These are phyloP conservation scores for Oryza coarctata DNA, from an alignment of 176 grass and related monocot species.

Conservation along the genomic window DNA sequence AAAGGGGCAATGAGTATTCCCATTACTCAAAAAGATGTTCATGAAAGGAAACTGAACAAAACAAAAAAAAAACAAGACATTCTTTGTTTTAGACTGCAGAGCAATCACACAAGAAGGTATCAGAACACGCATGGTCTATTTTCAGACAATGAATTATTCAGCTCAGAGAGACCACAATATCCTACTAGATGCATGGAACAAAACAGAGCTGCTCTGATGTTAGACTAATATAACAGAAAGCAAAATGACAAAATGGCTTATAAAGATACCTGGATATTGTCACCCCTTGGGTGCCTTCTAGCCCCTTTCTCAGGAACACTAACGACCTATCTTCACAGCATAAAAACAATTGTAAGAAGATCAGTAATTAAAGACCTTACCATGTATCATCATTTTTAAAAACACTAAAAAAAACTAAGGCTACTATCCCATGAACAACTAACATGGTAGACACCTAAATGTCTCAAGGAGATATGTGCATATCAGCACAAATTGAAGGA, in stretches of 20 bases:
- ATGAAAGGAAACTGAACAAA: not conserved
- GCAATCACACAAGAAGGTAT: not conserved
- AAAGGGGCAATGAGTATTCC: not conserved
- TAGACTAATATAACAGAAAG: not conserved
- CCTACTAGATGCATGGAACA: not conserved
- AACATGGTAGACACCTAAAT: not conserved
- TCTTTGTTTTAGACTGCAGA: not conserved
- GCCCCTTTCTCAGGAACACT: slow-evolving; percentile 87
- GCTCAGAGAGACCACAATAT: not conserved
- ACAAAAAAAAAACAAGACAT: not conserved
- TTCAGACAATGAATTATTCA: not conserved
- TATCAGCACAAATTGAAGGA: not conserved
- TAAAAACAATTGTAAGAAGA: slow-evolving; percentile 30
- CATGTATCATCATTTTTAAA: slow-evolving; percentile 3
- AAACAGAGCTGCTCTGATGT: not conserved
- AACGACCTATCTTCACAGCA: slow-evolving; percentile 61
- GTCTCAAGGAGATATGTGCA: not conserved
- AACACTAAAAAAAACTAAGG: not conserved
- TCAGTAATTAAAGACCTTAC: not conserved
- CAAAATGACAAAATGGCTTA: not conserved
- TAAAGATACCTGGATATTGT: slow-evolving; percentile 68
- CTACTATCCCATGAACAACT: not conserved
- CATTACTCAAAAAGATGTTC: not conserved
- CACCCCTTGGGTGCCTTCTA: slow-evolving; percentile 72
- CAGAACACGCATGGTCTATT: not conserved